Evolutionary conservation across 179 eudicot genomes (phyloP).

Genomic region (Vitellaria paradoxa): DNA sequence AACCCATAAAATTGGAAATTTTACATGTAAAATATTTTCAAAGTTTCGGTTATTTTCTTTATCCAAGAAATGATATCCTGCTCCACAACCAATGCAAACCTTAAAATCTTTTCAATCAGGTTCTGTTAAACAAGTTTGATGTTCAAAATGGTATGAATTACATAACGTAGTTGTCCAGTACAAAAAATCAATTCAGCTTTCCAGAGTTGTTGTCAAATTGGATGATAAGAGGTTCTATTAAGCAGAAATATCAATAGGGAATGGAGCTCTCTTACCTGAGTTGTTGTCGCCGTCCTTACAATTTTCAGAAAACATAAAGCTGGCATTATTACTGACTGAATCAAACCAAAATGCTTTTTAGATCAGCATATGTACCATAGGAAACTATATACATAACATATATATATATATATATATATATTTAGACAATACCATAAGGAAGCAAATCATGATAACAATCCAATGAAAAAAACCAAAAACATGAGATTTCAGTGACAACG

Average conservation of each 20-base stretch:
- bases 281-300: slow-evolving; percentile 47
- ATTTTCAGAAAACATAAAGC: slow-evolving; percentile 54
- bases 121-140: neutral
- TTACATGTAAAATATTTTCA: no score
- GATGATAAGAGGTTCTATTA: neutral
- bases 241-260: neutral
- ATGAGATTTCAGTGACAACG: no score
- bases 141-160: neutral
- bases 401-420: no score
- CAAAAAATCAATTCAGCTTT: neutral
- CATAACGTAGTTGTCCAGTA: neutral
- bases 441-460: no score
- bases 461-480: no score
- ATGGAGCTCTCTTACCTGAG: slow-evolving; percentile 38
- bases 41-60: no score
- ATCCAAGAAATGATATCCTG: neutral
- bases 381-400: no score
- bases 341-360: neutral
- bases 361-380: neutral
- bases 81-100: neutral
- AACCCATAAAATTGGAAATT: no score
- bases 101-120: neutral
- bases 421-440: no score
- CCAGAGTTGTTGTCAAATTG: neutral
- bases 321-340: slow-evolving; percentile 63